Evolutionary conservation across 2,329 filamentous ascomycete species (phyloP).

Genomic region (Alternaria postmessia): DNA sequence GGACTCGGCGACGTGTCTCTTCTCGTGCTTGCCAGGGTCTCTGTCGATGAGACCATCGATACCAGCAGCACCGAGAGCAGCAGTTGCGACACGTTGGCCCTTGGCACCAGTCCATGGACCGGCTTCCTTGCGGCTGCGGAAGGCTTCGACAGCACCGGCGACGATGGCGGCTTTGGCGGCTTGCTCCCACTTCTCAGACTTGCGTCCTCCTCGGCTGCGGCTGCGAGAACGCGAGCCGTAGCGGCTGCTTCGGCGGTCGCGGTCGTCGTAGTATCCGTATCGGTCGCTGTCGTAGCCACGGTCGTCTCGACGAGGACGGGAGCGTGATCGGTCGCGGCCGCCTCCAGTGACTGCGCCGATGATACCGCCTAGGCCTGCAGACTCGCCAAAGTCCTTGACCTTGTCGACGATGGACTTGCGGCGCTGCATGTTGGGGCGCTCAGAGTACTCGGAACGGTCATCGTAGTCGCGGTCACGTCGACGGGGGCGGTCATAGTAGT

Average conservation of each 20-base stretch:
- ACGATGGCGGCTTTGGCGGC: slow-evolving; percentile 90
- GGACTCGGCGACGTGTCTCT: slow-evolving; percentile 83
- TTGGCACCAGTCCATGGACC: slow-evolving; percentile 92
- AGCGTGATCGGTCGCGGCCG: slow-evolving; percentile 66
- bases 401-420: slow-evolving; percentile 66
- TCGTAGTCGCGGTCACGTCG: slow-evolving; percentile 58
- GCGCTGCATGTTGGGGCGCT: slow-evolving; percentile 55
- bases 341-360: slow-evolving; percentile 60
- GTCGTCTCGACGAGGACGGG: slow-evolving; percentile 48
- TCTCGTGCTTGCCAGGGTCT: slow-evolving; percentile 75
- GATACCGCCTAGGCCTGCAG: slow-evolving; percentile 65
- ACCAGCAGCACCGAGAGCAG: slow-evolving; percentile 83
- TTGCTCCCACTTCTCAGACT: slow-evolving; percentile 70
- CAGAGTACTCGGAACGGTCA: slow-evolving; percentile 56
- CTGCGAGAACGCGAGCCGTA: slow-evolving; percentile 65
- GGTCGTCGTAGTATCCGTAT: slow-evolving; percentile 34
- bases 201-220: slow-evolving; percentile 56
- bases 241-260: slow-evolving; percentile 48
- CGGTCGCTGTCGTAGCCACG: slow-evolving; percentile 59
- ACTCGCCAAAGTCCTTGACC: slow-evolving; percentile 63
- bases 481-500: slow-evolving; percentile 49
- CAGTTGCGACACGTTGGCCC: slow-evolving; percentile 88
- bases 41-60: slow-evolving; percentile 78
- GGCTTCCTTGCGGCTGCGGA: slow-evolving; percentile 86
- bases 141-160: slow-evolving; percentile 90